Evolutionary conservation across 2,329 filamentous ascomycete species (phyloP).

Genomic region (Cadophora sp.): DNA sequence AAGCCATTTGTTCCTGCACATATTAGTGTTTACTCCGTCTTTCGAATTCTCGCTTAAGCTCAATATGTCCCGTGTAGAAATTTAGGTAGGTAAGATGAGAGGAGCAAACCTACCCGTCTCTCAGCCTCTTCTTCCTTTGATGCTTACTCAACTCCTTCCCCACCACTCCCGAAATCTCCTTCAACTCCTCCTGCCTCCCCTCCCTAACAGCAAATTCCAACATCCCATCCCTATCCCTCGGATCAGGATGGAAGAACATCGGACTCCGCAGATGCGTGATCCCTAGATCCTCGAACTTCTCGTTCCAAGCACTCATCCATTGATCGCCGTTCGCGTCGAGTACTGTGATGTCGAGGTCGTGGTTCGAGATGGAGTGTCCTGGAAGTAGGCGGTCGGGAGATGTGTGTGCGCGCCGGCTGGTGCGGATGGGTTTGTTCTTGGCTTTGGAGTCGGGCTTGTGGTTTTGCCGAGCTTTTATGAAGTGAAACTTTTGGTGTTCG

Average conservation of each 20-base stretch:
- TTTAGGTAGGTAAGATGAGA: background rate
- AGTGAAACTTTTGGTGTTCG: constrained; percentile 80
- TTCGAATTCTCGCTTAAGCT: background rate
- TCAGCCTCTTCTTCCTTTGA: constrained; percentile 67
- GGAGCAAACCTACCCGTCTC: constrained; percentile 47
- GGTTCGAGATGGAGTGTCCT: constrained; percentile 28
- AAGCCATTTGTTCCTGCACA: constrained; percentile 19
- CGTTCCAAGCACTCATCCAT: constrained; percentile 77
- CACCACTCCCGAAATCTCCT: constrained; percentile 76
- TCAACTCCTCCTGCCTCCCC: constrained; percentile 64
- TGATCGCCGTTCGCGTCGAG: constrained; percentile 67
- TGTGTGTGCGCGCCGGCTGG: constrained; percentile 45
- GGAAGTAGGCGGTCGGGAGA: constrained; percentile 42
- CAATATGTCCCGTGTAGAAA: no score
- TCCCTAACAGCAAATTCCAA: constrained; percentile 71
- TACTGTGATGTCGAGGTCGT: constrained; percentile 57
- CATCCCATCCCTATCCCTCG: constrained; percentile 75
- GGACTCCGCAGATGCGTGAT: constrained; percentile 78
- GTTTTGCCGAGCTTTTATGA: constrained; percentile 55
- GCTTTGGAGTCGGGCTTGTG: constrained; percentile 53
- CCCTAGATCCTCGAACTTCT: constrained; percentile 70
- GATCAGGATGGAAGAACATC: constrained; percentile 85
- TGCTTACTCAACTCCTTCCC: constrained; percentile 85
- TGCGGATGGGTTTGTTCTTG: constrained; percentile 47
- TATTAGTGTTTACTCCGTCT: background rate